Conservation (phyloP, 1,284 basidiomycete species). For the Tilletia indica region DNA sequence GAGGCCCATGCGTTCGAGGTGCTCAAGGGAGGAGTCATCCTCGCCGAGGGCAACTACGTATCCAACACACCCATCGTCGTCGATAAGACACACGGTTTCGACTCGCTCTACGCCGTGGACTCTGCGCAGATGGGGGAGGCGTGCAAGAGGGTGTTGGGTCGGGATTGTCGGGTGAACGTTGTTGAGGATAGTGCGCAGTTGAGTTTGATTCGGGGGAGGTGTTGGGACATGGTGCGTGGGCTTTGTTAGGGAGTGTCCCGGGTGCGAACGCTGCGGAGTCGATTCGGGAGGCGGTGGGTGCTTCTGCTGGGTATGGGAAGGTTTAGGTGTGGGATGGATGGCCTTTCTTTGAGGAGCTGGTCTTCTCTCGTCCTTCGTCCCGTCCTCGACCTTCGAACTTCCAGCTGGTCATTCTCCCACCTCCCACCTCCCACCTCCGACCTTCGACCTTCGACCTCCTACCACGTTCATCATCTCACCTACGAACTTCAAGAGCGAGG, state of each 20-base stretch:
- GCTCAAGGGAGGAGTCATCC: conserved; percentile 1
- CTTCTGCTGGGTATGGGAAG: too few species aligned
- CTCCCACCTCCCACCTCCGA: too few species aligned
- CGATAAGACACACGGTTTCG: background rate
- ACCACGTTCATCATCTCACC: too few species aligned
- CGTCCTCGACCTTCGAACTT: too few species aligned
- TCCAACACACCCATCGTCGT: conserved; percentile 4
- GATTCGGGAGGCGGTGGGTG: background rate
- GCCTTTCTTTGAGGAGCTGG: too few species aligned
- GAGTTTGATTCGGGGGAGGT: background rate
- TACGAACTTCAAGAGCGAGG: too few species aligned
- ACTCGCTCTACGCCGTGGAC: conserved; percentile 9
- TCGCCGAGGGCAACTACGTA: conserved; percentile 10
- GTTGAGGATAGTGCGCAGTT: background rate
- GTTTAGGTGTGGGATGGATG: too few species aligned
- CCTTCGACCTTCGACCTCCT: too few species aligned
- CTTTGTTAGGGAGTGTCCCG: background rate
- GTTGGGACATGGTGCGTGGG: background rate
- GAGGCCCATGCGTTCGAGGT: conserved; percentile 8
- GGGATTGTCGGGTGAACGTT: background rate
- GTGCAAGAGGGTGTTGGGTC: background rate
- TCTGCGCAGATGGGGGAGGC: background rate
- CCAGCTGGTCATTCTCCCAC: too few species aligned
- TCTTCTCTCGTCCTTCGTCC: too few species aligned
- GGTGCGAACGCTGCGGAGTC: background rate